Evolutionary conservation across 75 land plant genomes (phyloP).

Genomic region (Sequoia sempervirens): DNA sequence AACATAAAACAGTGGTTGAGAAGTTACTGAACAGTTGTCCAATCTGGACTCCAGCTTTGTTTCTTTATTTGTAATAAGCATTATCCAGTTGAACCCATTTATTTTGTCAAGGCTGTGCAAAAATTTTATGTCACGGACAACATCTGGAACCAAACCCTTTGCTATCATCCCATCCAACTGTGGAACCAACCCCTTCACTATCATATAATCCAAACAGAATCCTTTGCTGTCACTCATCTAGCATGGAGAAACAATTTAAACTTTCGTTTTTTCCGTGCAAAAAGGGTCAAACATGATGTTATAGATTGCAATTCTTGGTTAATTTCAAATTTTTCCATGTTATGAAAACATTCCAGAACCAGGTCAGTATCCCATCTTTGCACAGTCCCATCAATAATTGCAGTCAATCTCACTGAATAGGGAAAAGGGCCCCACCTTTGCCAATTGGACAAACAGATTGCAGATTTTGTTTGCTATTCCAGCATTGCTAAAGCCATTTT

Average conservation of each 20-base stretch:
- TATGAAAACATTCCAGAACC: conserved; percentile 21
- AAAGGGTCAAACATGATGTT: neutral
- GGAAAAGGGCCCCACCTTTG: conserved; percentile 27
- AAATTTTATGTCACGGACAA: conserved; percentile 21
- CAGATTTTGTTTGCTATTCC: conserved; percentile 34
- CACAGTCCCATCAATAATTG: conserved; percentile 39
- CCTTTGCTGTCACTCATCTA: conserved; percentile 16
- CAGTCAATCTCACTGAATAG: conserved; percentile 39
- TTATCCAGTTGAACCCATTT: conserved; percentile 19
- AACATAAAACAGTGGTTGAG: conserved; percentile 6
- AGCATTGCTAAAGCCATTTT: conserved; percentile 56
- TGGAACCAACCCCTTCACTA: neutral
- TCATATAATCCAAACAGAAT: conserved; percentile 7
- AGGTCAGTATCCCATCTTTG: conserved; percentile 33
- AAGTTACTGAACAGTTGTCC: conserved; percentile 39
- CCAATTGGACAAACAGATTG: conserved; percentile 27
- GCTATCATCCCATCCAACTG: conserved; percentile 23
- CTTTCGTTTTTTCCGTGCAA: neutral
- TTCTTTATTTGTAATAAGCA: conserved; percentile 37
- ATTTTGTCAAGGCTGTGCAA: conserved; percentile 21
- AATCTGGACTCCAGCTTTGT: conserved; percentile 45
- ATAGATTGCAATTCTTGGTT: neutral
- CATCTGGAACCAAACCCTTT: conserved; percentile 34
- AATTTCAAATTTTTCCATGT: neutral
- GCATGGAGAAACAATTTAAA: neutral